A percentile compares a stretch with the other conserved stretches of the same genome.
Conservation (phyloP, 257 asterid genomes). For the Echium plantagineum region DNA sequence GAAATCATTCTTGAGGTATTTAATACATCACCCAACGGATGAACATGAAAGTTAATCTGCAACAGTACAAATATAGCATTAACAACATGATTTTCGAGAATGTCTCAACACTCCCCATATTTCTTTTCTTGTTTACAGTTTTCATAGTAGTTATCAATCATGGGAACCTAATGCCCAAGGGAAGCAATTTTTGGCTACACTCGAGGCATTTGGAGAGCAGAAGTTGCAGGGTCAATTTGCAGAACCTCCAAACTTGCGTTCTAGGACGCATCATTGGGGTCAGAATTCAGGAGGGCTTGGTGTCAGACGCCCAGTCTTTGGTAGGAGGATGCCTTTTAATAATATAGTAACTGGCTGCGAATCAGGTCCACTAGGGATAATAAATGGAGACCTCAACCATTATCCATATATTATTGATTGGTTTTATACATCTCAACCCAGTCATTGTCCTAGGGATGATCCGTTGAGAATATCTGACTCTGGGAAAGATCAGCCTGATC, state of each 20-base stretch:
- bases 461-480: conserved; percentile 17
- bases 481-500: conserved; percentile 22
- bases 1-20: conserved; percentile 84
- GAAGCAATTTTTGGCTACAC: conserved; percentile 53
- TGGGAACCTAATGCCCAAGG: conserved; percentile 77
- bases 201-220: conserved; percentile 59
- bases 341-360: conserved; percentile 28
- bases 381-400: conserved; percentile 44
- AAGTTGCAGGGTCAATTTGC: conserved; percentile 38
- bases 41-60: too few species aligned
- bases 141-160: conserved; percentile 60
- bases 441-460: conserved; percentile 21
- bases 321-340: conserved; percentile 26
- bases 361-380: conserved; percentile 53
- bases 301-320: conserved; percentile 26
- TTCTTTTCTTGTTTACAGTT: conserved; percentile 41
- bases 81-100: not conserved
- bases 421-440: conserved; percentile 61
- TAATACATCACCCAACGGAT: not conserved
- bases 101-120: conserved; percentile 4
- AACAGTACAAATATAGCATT: too few species aligned
- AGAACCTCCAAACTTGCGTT: conserved; percentile 18
- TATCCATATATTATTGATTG: conserved; percentile 80
- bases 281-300: conserved; percentile 28
- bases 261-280: conserved; percentile 30